phyloP scores from a whole-genome alignment of 176 grass and related monocot genomes.

The Melocanna baccifera region DNA sequence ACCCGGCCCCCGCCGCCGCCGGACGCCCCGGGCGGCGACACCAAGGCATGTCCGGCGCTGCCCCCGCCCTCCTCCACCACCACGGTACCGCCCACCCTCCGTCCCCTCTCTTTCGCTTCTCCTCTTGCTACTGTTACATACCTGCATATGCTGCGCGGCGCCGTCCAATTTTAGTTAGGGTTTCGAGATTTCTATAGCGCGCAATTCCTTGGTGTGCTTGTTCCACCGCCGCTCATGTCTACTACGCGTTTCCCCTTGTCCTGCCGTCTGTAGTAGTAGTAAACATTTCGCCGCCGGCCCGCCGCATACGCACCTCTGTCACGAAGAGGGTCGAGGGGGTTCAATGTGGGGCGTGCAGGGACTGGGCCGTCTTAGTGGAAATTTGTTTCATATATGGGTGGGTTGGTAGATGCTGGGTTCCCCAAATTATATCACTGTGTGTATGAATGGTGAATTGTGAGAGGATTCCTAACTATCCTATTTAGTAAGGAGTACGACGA shows the following conservation, averaged over 20 bases:
- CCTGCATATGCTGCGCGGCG: neutral
- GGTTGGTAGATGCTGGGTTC: neutral
- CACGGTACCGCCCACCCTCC: neutral
- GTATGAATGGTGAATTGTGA: neutral
- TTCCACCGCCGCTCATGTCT: neutral
- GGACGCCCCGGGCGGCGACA: neutral
- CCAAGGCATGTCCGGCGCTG: neutral
- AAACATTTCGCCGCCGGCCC: neutral
- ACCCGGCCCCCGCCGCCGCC: neutral
- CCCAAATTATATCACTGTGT: neutral
- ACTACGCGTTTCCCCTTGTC: neutral
- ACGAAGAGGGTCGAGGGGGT: neutral
- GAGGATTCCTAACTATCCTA: neutral
- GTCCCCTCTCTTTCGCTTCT: neutral
- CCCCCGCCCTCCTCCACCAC: neutral
- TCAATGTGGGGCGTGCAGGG: neutral
- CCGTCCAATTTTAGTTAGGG: constrained; percentile 15
- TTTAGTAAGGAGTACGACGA: neutral
- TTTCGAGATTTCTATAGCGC: neutral
- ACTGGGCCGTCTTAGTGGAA: neutral
- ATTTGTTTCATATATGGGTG: neutral
- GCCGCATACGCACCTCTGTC: neutral
- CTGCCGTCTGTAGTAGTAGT: neutral
- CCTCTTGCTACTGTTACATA: neutral
- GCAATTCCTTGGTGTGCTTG: neutral